Base-by-base conservation (phyloP, 305 asterid genomes). In the Euphrasia arctica region DNA sequence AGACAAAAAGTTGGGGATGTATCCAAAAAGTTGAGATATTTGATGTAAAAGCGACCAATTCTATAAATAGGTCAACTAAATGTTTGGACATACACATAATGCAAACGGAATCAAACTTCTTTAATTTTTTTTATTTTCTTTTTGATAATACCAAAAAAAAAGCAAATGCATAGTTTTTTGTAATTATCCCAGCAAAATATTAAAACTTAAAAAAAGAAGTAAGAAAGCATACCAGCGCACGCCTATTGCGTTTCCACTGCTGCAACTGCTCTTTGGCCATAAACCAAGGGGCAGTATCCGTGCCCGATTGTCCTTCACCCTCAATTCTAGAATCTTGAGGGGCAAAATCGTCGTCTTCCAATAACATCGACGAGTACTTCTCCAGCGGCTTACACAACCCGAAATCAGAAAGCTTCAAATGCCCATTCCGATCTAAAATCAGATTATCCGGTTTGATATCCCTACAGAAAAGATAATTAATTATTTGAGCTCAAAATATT, bases 371-470 rank as follows among this genome's bases (percentile, higher is more conserved):
- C 39, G 98, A 86, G 79, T 91, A 91, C 64, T 85, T 85, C 54
- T 89, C 96, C 71, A 92, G 77, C 32, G 98, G 96, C 75, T 92
- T 92, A 67, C 98, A 92, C 78, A 89, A 79, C 70, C 98, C 98
- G 71, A 92, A 90, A 76, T 92, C 98, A 14, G 98, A 92, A 73
- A 92, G 97, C 82, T 92, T 92, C 68, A 92, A 51, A 67, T 92
- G 98, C 29, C 98, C 98, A 29, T 92, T 85, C 79, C 74, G 85
- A 83, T 89, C 98, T 76, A 92, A 75, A 75, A 92, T 85, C 71
- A 92, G 78, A 80, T 92, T 92, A 68, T 92, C 98, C 43, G 98
- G 98, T 79, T 92, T 92, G 70, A 92, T 89, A 75, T 92, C 98
- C 91, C 98, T 92, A 69, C 60, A 48, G 8, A 68, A 54, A 71